Evolutionary conservation across 2,329 filamentous ascomycete species (phyloP), one percentile per base, ranked within the genome.

Genomic region (Zymoseptoria passerinii): DNA sequence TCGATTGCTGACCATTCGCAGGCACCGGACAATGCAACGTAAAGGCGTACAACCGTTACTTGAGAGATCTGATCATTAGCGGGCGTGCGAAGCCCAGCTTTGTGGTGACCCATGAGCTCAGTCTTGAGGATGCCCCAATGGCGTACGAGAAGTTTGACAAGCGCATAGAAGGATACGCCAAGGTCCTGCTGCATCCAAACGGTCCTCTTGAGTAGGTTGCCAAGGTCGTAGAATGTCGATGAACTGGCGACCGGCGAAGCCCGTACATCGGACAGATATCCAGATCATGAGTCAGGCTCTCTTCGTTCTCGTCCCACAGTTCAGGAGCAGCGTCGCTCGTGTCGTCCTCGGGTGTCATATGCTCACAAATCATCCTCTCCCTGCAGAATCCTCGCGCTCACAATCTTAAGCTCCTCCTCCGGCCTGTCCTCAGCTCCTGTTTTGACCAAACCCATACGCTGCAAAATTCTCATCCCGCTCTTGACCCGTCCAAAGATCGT

Each of bases 401-500:
- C 71, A 61, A 97, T 92, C 76, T 83, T 91, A 56, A 97, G 83
- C 66, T 95, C 86, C 67, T 95, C 87, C 5, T 85, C 75, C 0
- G 94, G 94, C 66, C 87, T 78, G 73, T 97, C 94, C 66, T 92
- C 90, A 7, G 77, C 76, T 23, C 84, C 89, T 0, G 91, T 96
- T 77, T 88, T 90, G 53, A 96, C 90, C 58, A 94, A 72, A 0
- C 92, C 94, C 83, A 99, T 89, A 65, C 90, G 82, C 78, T 90
- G 86, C 28, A 97, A 85, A n/a, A 92, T 80, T 58, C 82, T 79
- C 81, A 97, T 84, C 0, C 94, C 94, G 56, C 76, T 83, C 77
- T 88, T 92, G 48, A 99, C 91, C 56, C 92, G 79, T 0, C 94
- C 94, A 71, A 99, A 99, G 65, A 99, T 95, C 9, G 92, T 95